A percentile compares a stretch with the other conserved stretches of the same genome.
phyloP scores from a whole-genome alignment of 2,329 filamentous ascomycete species.

The Aquanectria penicillioides region DNA sequence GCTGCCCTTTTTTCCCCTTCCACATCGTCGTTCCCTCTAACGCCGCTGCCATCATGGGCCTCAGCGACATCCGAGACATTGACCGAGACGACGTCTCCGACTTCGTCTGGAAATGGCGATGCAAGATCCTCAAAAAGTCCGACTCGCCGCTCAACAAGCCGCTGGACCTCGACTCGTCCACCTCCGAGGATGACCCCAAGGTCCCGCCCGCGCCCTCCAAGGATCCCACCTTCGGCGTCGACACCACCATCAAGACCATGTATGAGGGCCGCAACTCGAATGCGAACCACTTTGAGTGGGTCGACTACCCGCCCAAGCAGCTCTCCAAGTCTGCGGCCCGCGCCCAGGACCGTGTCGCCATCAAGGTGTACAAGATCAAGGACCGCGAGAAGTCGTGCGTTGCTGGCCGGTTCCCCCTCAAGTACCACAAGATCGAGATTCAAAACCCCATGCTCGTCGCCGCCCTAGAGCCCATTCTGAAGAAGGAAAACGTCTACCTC shows the following conservation, averaged over 20 bases:
- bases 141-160: constrained; percentile 31
- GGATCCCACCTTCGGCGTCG: constrained; percentile 42
- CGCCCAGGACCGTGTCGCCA: constrained; percentile 52
- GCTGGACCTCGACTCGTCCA: constrained; percentile 28
- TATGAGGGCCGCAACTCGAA: constrained; percentile 49
- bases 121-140: constrained; percentile 41
- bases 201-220: constrained; percentile 22
- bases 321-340: constrained; percentile 50
- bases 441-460: constrained; percentile 55
- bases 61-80: constrained; percentile 22
- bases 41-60: constrained; percentile 16
- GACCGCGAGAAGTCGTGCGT: constrained; percentile 53
- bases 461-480: constrained; percentile 55
- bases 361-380: constrained; percentile 59
- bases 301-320: constrained; percentile 54
- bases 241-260: constrained; percentile 49
- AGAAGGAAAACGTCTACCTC: constrained; percentile 52
- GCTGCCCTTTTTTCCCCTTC: background rate
- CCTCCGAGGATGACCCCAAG: constrained; percentile 25
- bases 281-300: constrained; percentile 47
- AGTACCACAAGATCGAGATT: constrained; percentile 53
- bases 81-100: constrained; percentile 40
- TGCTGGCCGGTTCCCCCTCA: constrained; percentile 50
- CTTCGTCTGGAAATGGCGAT: constrained; percentile 45
- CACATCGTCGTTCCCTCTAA: background rate